These are phyloP conservation scores for Phytophthora colocasiae DNA, from an alignment of 352 stramenopile species.

Conservation along the genomic window DNA sequence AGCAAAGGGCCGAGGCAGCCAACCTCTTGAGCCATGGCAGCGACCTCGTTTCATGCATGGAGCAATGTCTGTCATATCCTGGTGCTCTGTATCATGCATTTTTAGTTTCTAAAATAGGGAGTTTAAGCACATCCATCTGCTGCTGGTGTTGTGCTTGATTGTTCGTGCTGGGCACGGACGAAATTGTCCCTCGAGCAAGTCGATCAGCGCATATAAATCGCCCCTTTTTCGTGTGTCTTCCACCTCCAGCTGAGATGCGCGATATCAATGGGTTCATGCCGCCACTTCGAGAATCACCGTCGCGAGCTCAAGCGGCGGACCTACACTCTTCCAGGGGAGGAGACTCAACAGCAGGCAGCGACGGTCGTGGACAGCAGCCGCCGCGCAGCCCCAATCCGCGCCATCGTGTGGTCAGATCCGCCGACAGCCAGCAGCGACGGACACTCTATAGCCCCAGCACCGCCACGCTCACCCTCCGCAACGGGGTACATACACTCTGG, in stretches of 20 bases:
- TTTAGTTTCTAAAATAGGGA: not conserved
- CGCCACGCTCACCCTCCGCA: not conserved
- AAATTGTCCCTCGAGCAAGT: not conserved
- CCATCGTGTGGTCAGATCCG: too few species aligned
- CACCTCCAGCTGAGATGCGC: not conserved
- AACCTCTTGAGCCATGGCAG: too few species aligned
- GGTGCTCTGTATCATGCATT: not conserved
- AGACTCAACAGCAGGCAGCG: conserved; percentile 11
- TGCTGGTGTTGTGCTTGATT: not conserved
- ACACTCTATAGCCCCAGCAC: not conserved
- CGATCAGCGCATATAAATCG: not conserved
- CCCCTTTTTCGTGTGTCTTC: not conserved
- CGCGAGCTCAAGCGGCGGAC: not conserved
- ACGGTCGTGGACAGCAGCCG: not conserved
- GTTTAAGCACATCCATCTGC: too few species aligned
- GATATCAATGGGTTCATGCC: conserved; percentile 9
- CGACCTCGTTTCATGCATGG: too few species aligned
- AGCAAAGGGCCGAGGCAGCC: not conserved
- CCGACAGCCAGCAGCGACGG: too few species aligned
- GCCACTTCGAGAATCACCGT: conserved; percentile 9
- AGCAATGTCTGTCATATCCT: not conserved
- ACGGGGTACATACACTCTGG: not conserved
- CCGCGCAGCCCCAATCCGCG: conserved; percentile 1
- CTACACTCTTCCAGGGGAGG: too few species aligned
- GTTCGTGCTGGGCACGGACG: not conserved